Conservation (phyloP, 1,284 basidiomycete species). For the Ganoderma sp. region DNA sequence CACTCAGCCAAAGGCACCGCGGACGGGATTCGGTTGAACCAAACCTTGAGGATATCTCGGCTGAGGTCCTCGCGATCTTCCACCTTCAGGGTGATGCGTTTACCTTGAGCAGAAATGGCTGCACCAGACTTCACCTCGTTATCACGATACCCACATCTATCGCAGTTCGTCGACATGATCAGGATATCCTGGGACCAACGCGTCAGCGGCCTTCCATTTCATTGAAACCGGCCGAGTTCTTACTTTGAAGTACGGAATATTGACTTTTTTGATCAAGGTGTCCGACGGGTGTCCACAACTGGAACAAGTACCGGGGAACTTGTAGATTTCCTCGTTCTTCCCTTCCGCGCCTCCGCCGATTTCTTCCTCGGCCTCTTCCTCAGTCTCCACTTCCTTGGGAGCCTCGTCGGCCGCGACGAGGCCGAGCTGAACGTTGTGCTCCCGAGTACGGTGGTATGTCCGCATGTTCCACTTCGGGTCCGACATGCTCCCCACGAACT, state of each 20-base stretch:
- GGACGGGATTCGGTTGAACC: background rate
- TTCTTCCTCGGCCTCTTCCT: conserved; percentile 38
- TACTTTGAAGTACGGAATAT: conserved; percentile 98
- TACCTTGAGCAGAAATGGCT: conserved; percentile 87
- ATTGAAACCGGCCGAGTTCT: background rate
- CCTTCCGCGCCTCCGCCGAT: conserved; percentile 42
- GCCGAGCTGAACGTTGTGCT: conserved; percentile 88
- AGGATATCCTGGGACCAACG: conserved; percentile 76
- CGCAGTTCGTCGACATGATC: conserved; percentile 99
- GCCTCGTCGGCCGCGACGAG: conserved; percentile 61
- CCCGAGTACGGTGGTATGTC: conserved; percentile 81
- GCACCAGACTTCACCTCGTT: conserved; percentile 97
- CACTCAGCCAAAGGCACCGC: background rate
- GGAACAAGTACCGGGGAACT: conserved; percentile 89
- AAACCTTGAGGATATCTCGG: conserved; percentile 91
- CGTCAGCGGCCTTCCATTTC: background rate
- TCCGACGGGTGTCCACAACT: conserved; percentile 86
- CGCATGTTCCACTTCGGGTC: conserved; percentile 95
- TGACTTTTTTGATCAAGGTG: conserved; percentile 96
- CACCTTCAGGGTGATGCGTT: conserved; percentile 88
- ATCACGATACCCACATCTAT: conserved; percentile 93
- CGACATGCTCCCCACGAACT: conserved; percentile 79
- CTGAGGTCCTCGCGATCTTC: conserved; percentile 94
- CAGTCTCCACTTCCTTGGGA: conserved; percentile 24
- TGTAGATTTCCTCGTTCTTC: conserved; percentile 84